Conservation (phyloP, 805 yeast genomes). For the Yamadazyma endophytica region DNA sequence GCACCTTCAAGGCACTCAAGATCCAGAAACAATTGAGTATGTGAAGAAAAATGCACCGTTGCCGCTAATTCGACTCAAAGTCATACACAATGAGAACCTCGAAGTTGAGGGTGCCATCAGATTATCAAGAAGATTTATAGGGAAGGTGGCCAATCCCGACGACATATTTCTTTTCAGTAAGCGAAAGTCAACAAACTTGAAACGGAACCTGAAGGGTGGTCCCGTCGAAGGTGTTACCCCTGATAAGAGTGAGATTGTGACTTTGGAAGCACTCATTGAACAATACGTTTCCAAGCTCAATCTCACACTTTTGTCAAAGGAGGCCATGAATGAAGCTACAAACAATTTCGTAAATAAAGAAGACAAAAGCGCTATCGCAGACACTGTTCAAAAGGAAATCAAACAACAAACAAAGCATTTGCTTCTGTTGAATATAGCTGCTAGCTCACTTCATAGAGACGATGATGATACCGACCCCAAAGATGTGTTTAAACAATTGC, state of each 20-base stretch:
- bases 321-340: constrained; percentile 71
- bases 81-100: constrained; percentile 86
- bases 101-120: constrained; percentile 89
- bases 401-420: constrained; percentile 48
- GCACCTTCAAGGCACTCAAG: constrained; percentile 21
- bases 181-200: constrained; percentile 29
- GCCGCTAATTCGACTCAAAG: constrained; percentile 78
- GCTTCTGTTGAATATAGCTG: constrained; percentile 38
- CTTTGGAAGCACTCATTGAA: constrained; percentile 41
- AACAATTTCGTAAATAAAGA: constrained; percentile 74
- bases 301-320: constrained; percentile 67
- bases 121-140: constrained; percentile 86
- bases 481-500: constrained; percentile 39
- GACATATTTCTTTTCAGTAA: constrained; percentile 74
- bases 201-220: neutral
- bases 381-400: constrained; percentile 57
- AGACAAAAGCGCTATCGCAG: constrained; percentile 66
- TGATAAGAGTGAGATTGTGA: constrained; percentile 2
- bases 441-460: constrained; percentile 25
- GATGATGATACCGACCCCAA: constrained; percentile 23
- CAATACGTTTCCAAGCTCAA: constrained; percentile 59
- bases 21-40: constrained; percentile 3
- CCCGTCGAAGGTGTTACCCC: neutral
- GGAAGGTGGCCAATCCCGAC: constrained; percentile 85
- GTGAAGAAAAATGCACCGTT: constrained; percentile 46